Conservation (phyloP, 2,329 filamentous ascomycete genomes). For the Metarhizium rileyi region DNA sequence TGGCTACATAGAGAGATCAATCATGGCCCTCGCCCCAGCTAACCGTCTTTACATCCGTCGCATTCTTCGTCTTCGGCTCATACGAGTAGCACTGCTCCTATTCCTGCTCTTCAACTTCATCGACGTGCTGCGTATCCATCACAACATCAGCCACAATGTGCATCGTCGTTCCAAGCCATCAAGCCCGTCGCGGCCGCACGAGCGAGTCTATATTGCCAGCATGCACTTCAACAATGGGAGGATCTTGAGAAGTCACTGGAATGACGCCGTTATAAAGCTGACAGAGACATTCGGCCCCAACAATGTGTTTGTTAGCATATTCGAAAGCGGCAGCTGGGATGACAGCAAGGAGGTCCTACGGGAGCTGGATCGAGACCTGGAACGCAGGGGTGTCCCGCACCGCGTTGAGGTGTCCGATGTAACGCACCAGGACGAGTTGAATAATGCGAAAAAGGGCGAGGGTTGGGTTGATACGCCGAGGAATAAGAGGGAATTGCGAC, state of each 20-base stretch:
- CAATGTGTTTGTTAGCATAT: constrained; percentile 59
- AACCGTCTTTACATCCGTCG: constrained; percentile 27
- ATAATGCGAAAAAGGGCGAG: constrained; percentile 28
- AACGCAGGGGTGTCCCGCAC: constrained; percentile 38
- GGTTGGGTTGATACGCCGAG: constrained; percentile 57
- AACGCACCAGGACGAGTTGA: constrained; percentile 49
- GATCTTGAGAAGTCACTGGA: constrained; percentile 54
- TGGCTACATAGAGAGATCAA: neutral
- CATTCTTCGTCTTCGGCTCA: constrained; percentile 24
- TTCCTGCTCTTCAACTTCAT: constrained; percentile 27
- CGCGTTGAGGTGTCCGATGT: constrained; percentile 47
- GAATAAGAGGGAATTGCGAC: constrained; percentile 44
- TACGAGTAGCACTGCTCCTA: constrained; percentile 24
- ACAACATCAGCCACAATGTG: constrained; percentile 20
- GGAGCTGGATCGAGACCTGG: constrained; percentile 45
- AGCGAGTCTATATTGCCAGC: constrained; percentile 55
- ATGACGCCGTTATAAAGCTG: constrained; percentile 46
- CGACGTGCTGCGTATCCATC: constrained; percentile 29
- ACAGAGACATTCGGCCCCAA: constrained; percentile 46
- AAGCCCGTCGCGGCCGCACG: constrained; percentile 15
- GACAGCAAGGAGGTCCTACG: constrained; percentile 52
- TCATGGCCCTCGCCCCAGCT: constrained; percentile 19
- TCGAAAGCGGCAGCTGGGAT: constrained; percentile 62
- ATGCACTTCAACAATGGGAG: constrained; percentile 59
- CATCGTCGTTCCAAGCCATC: constrained; percentile 10